phyloP scores from a whole-genome alignment of 495 filamentous ascomycete genomes.

The Penicillium odoratum region DNA sequence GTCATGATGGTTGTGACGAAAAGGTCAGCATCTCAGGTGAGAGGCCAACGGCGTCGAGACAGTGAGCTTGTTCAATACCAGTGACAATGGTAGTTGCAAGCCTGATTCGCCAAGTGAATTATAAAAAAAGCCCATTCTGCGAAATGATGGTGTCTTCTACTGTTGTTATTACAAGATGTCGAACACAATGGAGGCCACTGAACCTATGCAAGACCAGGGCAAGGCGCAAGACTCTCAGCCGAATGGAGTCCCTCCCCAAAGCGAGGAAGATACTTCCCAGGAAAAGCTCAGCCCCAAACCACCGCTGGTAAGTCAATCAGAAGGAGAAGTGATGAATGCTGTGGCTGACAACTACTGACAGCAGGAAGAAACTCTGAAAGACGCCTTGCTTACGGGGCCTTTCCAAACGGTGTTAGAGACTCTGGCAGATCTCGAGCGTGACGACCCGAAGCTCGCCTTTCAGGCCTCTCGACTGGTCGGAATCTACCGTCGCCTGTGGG shows the following conservation, averaged over 20 bases:
- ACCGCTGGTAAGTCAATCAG: neutral
- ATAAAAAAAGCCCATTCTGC: neutral
- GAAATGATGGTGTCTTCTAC: neutral
- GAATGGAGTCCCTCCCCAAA: neutral
- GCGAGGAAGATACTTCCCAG: neutral
- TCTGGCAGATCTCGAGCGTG: conserved; percentile 7
- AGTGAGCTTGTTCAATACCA: neutral
- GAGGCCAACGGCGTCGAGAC: neutral
- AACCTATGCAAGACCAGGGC: neutral
- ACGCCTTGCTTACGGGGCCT: neutral
- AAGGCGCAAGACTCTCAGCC: neutral
- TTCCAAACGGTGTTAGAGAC: conserved; percentile 7
- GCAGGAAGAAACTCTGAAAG: neutral
- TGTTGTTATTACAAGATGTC: neutral
- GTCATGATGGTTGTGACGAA: neutral
- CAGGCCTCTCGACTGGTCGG: conserved; percentile 9
- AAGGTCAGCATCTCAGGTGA: neutral
- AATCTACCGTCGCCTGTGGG: conserved; percentile 11
- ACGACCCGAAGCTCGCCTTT: conserved; percentile 14
- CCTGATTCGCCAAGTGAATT: neutral
- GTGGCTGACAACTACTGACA: neutral
- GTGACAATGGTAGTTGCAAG: neutral
- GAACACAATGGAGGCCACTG: neutral
- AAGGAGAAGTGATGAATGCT: neutral
- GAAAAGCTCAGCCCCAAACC: neutral